Evolutionary conservation across 805 yeast species (phyloP), one percentile per base, ranked within the genome.

Genomic region (Candida maris): DNA sequence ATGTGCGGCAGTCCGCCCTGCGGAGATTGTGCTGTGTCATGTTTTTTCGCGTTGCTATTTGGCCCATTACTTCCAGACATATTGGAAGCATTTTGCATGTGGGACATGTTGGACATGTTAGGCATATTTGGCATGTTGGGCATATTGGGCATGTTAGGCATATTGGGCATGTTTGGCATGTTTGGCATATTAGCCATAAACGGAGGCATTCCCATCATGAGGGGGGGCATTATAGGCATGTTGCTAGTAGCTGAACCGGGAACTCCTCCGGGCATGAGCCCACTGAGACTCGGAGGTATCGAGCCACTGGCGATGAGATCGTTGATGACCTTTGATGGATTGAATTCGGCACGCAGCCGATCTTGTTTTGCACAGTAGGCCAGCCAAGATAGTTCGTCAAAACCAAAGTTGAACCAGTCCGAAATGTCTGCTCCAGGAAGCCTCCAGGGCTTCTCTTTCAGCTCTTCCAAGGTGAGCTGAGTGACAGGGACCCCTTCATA

Each of bases 381-480:
- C 37, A 84, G 79, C 99, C 99, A 93, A 12, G 97, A 84, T 47
- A 85, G 75, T 65, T 93, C 99, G 57, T 93, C 95, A 56, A 93
- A 93, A 2, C 98, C 98, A 54, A 79, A 93, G 64, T 93, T 93
- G 70, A 93, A 93, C 61, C 88, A 94, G 60, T 93, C 97, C 6
- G 95, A 75, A 27, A 86, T 65, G 62, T 93, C 97, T 3, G 96
- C 95, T 25, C 97, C 98, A 1, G 97, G 97, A 46, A 85, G 79
- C 56, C 98, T 75, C 99, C 99, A 93, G 6, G 99, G 99, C 64
- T 94, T 94, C 47, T 88, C 95, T 46, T 85, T 87, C 32, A 89
- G 65, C 36, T 80, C 82, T 42, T 83, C 91, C 8, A 91, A 71
- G 42, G 85, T 82, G 9, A 91, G 70, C 47, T 83, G 79, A 0